Evolutionary conservation across 345 rosid genomes (phyloP), one percentile per base, ranked within the genome.

Genomic region (Populus tremula): DNA sequence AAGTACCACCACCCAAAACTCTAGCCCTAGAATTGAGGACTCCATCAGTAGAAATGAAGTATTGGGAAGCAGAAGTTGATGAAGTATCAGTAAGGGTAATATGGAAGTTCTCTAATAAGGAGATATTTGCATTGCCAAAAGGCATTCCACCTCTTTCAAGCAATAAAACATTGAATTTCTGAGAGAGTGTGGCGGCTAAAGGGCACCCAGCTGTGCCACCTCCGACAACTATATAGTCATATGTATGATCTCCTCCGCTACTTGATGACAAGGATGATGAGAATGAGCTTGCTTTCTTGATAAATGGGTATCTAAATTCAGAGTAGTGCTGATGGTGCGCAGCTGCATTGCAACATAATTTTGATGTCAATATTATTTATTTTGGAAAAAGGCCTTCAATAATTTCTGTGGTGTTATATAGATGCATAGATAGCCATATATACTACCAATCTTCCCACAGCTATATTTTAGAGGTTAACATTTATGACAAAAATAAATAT

Each of bases 121-220:
- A 91, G 73, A 96, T 91, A 71, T 96, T 96, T n/a, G 88, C 91
- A 76, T 96, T 93, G 76, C 87, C 62, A 83, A 96, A 96, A 38
- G 99, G 99, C 23, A 93, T 97, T 21, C 96, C 99, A 14, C 99
- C 99, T 88, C 99, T 92, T 73, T 96, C 99, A 1, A 96, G 82
- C 69, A 96, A 77, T 67, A 96, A 85, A n/a, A 96, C 99, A 36
- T 79, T 88, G 87, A 86, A 96, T 74, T 92, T 91, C 13, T 62
- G 89, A 12, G 99, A 93, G 21, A 96, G 89, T 64, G 99, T 96
- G 56, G 98, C 88, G 10, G 98, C 99, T 3, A 96, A 79, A 27
- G 99, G 99, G 49, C 99, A 96, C 21, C 98, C 99, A 0, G 99
- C 99, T 36, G 99, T 91, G 68, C 99, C 99, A 0, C 99, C 99